phyloP scores from a whole-genome alignment of 2,329 filamentous ascomycete genomes.

The Keithomyces neogunnii region DNA sequence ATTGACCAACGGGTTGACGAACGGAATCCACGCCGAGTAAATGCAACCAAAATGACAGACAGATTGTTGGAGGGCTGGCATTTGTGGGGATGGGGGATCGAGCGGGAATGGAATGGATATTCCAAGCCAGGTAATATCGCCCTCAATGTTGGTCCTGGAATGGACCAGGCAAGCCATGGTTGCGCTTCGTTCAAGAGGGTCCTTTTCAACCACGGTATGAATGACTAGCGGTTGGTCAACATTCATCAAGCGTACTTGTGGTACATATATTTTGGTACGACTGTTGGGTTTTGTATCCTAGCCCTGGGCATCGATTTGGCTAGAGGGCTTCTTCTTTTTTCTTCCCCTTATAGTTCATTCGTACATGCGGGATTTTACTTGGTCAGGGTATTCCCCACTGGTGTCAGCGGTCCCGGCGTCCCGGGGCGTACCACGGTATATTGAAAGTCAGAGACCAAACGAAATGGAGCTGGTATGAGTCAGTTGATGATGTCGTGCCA shows the following conservation, averaged over 20 bases:
- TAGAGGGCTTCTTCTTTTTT: background rate
- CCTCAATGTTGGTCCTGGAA: background rate
- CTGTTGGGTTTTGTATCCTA: background rate
- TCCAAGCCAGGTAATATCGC: background rate
- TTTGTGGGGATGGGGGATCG: background rate
- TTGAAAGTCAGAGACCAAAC: background rate
- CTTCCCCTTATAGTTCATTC: background rate
- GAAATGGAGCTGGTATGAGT: background rate
- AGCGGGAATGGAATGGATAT: background rate
- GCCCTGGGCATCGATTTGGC: background rate
- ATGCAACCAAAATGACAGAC: background rate
- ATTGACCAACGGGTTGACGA: conserved; percentile 9
- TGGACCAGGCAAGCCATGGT: background rate
- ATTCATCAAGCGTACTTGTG: background rate
- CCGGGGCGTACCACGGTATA: background rate
- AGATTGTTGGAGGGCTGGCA: background rate
- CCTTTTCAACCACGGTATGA: background rate
- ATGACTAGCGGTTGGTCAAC: background rate
- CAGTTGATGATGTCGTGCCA: background rate
- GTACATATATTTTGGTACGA: background rate
- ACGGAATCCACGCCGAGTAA: conserved; percentile 7
- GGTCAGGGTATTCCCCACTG: background rate
- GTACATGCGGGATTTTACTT: background rate
- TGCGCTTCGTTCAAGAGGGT: background rate
- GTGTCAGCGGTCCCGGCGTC: background rate